Evolutionary conservation across 1,284 basidiomycete species (phyloP).

Genomic region (Ustilago trichophora): DNA sequence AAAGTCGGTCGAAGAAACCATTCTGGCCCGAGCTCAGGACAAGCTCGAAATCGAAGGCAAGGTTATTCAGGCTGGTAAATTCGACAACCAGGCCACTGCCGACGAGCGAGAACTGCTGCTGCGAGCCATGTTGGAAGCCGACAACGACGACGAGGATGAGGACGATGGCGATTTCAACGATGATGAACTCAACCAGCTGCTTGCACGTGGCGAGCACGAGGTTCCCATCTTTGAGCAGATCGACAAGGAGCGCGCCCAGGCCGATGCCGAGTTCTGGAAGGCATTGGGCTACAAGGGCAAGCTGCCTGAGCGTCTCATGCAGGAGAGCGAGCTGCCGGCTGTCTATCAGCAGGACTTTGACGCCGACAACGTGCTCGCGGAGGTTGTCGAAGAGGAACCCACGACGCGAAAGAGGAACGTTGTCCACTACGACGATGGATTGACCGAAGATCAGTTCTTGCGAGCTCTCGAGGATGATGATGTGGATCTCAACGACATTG

Average conservation of each 20-base stretch:
- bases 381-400: conserved; percentile 70
- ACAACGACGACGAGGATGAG: conserved; percentile 66
- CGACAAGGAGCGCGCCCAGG: conserved; percentile 82
- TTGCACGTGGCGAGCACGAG: conserved; percentile 87
- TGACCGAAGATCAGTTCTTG: conserved; percentile 85
- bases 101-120: conserved; percentile 96
- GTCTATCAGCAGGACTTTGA: conserved; percentile 81
- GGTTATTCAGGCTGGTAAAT: conserved; percentile 86
- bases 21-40: conserved; percentile 90
- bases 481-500: conserved; percentile 72
- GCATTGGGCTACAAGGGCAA: conserved; percentile 73
- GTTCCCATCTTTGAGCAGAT: conserved; percentile 80
- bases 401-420: conserved; percentile 85
- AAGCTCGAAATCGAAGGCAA: conserved; percentile 99
- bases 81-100: conserved; percentile 97
- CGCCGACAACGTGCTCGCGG: conserved; percentile 47
- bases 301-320: conserved; percentile 81
- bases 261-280: conserved; percentile 78
- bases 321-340: conserved; percentile 88
- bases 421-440: conserved; percentile 92
- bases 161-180: conserved; percentile 90
- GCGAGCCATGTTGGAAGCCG: conserved; percentile 71
- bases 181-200: conserved; percentile 93
- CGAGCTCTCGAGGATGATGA: conserved; percentile 85
- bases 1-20: conserved; percentile 97